Evolutionary conservation across 805 yeast species (phyloP).

Genomic region (Pichia nakasei): DNA sequence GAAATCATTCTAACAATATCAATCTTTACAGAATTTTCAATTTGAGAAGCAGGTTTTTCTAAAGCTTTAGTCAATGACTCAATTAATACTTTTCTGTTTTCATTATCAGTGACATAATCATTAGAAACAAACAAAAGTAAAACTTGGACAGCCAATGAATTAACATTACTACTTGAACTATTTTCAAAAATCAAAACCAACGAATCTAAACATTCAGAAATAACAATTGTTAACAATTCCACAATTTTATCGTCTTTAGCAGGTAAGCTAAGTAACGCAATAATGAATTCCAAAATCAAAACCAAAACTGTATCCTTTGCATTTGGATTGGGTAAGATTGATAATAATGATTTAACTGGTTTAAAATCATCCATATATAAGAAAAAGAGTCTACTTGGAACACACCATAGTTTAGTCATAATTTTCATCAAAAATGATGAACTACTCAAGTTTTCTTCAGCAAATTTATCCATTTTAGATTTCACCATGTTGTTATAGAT

Average conservation of each 20-base stretch:
- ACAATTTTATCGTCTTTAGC: constrained; percentile 34
- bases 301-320: constrained; percentile 61
- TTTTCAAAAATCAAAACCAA: constrained; percentile 43
- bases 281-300: constrained; percentile 46
- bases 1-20: constrained; percentile 51
- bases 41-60: constrained; percentile 45
- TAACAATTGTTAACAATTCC: constrained; percentile 45
- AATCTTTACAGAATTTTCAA: constrained; percentile 44
- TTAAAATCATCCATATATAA: constrained; percentile 47
- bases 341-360: constrained; percentile 47
- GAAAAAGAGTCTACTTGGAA: constrained; percentile 38
- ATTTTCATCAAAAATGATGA: constrained; percentile 69
- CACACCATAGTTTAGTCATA: constrained; percentile 49
- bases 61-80: constrained; percentile 51
- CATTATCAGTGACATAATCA: constrained; percentile 47
- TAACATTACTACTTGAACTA: constrained; percentile 35
- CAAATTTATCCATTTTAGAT: constrained; percentile 63
- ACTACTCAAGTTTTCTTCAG: constrained; percentile 71
- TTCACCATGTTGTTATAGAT: constrained; percentile 47
- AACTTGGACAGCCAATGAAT: constrained; percentile 43
- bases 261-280: constrained; percentile 34
- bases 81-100: constrained; percentile 44
- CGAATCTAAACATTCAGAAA: constrained; percentile 44
- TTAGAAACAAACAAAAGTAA: constrained; percentile 46
- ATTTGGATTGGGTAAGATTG: constrained; percentile 41